Evolutionary conservation across 495 filamentous ascomycete genomes (phyloP), one percentile per base, ranked within the genome.

Genomic region (Neurospora tetraspora): DNA sequence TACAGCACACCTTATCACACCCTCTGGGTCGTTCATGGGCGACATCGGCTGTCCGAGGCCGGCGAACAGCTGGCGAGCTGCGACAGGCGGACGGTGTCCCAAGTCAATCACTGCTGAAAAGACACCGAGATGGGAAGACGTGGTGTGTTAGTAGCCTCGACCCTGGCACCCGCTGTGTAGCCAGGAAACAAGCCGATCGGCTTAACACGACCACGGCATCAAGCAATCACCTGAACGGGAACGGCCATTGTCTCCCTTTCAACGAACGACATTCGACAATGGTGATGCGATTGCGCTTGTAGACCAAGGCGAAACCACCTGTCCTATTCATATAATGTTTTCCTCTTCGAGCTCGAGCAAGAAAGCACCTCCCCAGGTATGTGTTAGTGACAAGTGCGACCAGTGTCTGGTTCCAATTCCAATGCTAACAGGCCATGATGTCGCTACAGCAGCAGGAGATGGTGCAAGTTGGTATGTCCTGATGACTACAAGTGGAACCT

Each of bases 391-490:
- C n/a, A n/a, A n/a, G n/a, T n/a, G n/a, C n/a, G n/a, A n/a, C n/a
- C n/a, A 18, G 59, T 37, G 71, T 59, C 43, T 34, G 9, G 16
- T 6, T 65, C 38, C 72, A 70, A 36, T 6, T 65, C 38, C 72
- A 70, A 36, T 71, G 61, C 78, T 77, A 74, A 80, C 81, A 61
- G 27, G 53, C 27, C 53, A 34, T 81, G 76, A 81, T 76, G 72
- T 77, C 72, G 72, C 72, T 68, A 39, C 71, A 39, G 70, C 70
- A 77, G 68, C 79, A 98, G 94, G 95, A 99, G 89, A 99, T 99
- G 96, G 93, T 97, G 75, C 95, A 99, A 91, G 94, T 99, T 87
- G 96, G 96, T 98, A 89, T 77, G 84, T 81, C 45, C 9, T 39
- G 12, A 23, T 59, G 47, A 80, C 84, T 85, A 72, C 74, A 71